Base-by-base conservation (phyloP, 176 grass and related monocot genomes). In the Themeda triandra region DNA sequence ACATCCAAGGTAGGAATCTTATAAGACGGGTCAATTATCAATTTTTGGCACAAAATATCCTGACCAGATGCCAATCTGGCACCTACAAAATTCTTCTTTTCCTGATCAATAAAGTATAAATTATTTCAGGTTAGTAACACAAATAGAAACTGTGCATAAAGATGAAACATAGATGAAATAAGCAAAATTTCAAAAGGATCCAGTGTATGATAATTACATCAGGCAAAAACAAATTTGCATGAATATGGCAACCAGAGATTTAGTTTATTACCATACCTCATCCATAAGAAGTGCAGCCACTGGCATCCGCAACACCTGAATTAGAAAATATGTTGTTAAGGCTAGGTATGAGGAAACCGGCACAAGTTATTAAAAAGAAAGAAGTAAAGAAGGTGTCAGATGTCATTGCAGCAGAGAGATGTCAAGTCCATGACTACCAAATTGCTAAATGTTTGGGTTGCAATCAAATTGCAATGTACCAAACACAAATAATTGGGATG, bases 251-350 rank as follows among this genome's bases (percentile, higher is more conserved):
- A 33, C 13, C 45, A 35, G 40, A 35, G 24, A 80, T 54, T 17
- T 79, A 58, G 67, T 46, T 41, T 44, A 53, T 58, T 63, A 56
- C 8, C 63, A 59, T 92, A 98, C 95, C 92, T 93, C 78, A 75
- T 98, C 91, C 69, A 90, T 49, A 78, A 98, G 91, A 78, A 95
- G 45, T 63, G 89, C 85, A 85, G 77, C 13, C 11, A 95, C 84
- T 80, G 91, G 93, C 92, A 98, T 98, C 58, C 91, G 83, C 91
- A 98, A 80, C 45, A 95, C 96, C 96, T 95, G 81, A 76, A 88
- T 49, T 53, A 82, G 35, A 81, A 84, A 59, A 78, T 37, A 83
- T 60, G 46, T 69, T 29, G 44, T 35, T 63, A 73, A 78, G 28
- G 39, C 5, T 78, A 79, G 48, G 58, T 56, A 74, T 67, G 64